These are phyloP conservation scores for Inga oerstediana DNA, from an alignment of 306 rosid genomes.

Conservation along the genomic window DNA sequence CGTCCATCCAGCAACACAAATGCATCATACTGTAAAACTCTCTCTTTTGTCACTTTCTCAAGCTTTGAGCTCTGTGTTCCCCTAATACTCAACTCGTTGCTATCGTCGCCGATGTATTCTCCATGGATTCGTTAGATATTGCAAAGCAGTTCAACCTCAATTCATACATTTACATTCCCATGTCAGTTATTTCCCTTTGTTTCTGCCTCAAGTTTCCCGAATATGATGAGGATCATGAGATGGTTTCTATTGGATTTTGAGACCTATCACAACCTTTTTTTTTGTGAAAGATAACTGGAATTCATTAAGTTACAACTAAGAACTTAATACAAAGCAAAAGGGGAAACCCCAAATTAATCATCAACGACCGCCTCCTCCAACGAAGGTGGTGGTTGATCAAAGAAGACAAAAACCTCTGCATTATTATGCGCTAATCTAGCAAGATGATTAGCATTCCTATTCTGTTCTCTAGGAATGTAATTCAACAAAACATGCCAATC, in stretches of 20 bases:
- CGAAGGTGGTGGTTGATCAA: no score
- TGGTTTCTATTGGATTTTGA: background rate
- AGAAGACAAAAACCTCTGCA: no score
- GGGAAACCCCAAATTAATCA: no score
- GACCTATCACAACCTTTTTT: background rate
- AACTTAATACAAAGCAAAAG: no score
- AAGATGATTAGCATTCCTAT: no score
- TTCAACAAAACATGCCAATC: no score
- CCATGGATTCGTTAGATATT: conserved; percentile 20
- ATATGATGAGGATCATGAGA: conserved; percentile 2
- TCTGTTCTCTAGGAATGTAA: no score
- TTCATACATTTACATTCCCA: background rate
- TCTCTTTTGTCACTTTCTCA: conserved; percentile 33
- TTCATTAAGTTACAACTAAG: no score
- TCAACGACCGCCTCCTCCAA: no score
- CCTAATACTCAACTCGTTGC: conserved; percentile 10
- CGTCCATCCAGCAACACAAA: background rate
- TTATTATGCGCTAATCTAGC: no score
- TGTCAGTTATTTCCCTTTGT: background rate
- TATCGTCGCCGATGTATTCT: background rate
- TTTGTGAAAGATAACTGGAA: no score
- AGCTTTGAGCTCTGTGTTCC: conserved; percentile 1
- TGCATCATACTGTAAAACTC: background rate
- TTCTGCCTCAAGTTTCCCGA: conserved; percentile 13
- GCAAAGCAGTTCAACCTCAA: conserved; percentile 32